phyloP scores from a whole-genome alignment of 1,284 basidiomycete genomes.

The Athelia sp. region DNA sequence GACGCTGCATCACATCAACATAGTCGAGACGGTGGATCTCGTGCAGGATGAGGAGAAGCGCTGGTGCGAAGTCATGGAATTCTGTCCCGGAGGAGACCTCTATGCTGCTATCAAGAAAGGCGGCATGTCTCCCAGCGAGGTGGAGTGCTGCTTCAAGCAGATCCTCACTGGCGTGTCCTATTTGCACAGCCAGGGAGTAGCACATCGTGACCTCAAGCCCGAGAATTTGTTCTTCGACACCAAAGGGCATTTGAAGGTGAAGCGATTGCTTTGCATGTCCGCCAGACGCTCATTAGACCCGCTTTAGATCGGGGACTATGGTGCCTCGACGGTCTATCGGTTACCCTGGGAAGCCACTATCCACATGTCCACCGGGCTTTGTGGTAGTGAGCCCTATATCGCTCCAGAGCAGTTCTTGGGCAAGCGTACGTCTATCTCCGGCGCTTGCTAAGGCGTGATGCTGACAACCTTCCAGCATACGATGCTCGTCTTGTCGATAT shows the following conservation, averaged over 20 bases:
- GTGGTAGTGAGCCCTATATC: slow-evolving; percentile 97
- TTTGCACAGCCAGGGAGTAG: slow-evolving; percentile 93
- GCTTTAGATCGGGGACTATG: slow-evolving; percentile 92
- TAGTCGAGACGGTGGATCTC: slow-evolving; percentile 98
- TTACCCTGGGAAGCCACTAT: slow-evolving; percentile 98
- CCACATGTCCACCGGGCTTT: slow-evolving; percentile 95
- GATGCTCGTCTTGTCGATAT: slow-evolving; percentile 97
- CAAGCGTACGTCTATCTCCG: slow-evolving; percentile 72
- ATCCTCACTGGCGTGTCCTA: slow-evolving; percentile 87
- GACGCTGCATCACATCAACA: slow-evolving; percentile 92
- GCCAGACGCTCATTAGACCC: slow-evolving; percentile 5
- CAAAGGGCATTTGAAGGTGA: slow-evolving; percentile 89
- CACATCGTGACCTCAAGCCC: slow-evolving; percentile 97
- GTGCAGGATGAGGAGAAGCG: slow-evolving; percentile 95
- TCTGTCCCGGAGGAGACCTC: slow-evolving; percentile 94
- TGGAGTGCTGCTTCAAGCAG: slow-evolving; percentile 98
- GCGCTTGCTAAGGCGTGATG: slow-evolving; percentile 22
- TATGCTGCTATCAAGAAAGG: slow-evolving; percentile 99
- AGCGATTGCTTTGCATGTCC: slow-evolving; percentile 16
- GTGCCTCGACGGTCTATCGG: slow-evolving; percentile 96
- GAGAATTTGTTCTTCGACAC: slow-evolving; percentile 96
- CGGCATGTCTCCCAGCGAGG: slow-evolving; percentile 90
- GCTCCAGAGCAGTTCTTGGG: slow-evolving; percentile 96
- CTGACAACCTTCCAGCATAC: slow-evolving; percentile 61
- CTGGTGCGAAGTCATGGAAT: slow-evolving; percentile 99